Percentiles rank a stretch among this genome's conserved stretches.
Evolutionary conservation across 805 yeast genomes (phyloP).

Genomic region (Candida ponderosae): DNA sequence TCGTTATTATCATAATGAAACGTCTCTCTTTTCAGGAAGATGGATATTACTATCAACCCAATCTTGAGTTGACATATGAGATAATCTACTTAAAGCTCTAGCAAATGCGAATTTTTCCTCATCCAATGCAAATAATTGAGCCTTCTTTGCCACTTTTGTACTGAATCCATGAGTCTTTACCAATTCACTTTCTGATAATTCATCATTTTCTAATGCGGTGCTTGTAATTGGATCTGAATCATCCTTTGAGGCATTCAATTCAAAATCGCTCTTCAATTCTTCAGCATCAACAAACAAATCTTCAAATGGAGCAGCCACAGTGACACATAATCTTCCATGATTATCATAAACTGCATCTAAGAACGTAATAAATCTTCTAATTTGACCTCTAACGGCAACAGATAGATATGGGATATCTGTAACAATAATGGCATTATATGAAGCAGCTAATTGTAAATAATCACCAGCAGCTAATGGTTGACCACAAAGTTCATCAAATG

Average conservation of each 20-base stretch:
- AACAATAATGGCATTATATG: slow-evolving; percentile 72
- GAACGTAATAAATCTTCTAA: slow-evolving; percentile 88
- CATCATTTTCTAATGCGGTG: slow-evolving; percentile 23
- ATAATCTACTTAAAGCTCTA: slow-evolving; percentile 81
- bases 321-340: slow-evolving; percentile 80
- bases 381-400: slow-evolving; percentile 69
- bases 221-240: too few species aligned
- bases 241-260: slow-evolving; percentile 16
- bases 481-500: slow-evolving; percentile 84
- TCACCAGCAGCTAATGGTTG: slow-evolving; percentile 89
- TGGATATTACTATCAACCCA: slow-evolving; percentile 59
- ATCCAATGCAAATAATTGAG: slow-evolving; percentile 77
- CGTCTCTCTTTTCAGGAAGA: not conserved
- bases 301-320: slow-evolving; percentile 79
- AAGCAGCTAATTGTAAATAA: slow-evolving; percentile 72
- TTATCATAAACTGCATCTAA: slow-evolving; percentile 93
- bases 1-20: not conserved
- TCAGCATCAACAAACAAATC: slow-evolving; percentile 84
- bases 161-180: slow-evolving; percentile 75
- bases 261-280: slow-evolving; percentile 31
- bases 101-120: slow-evolving; percentile 97
- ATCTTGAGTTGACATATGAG: slow-evolving; percentile 89
- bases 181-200: slow-evolving; percentile 45
- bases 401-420: slow-evolving; percentile 90
- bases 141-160: slow-evolving; percentile 60